Evolutionary conservation across 2,329 filamentous ascomycete species (phyloP).

Genomic region (Ramularia collo-cygni): DNA sequence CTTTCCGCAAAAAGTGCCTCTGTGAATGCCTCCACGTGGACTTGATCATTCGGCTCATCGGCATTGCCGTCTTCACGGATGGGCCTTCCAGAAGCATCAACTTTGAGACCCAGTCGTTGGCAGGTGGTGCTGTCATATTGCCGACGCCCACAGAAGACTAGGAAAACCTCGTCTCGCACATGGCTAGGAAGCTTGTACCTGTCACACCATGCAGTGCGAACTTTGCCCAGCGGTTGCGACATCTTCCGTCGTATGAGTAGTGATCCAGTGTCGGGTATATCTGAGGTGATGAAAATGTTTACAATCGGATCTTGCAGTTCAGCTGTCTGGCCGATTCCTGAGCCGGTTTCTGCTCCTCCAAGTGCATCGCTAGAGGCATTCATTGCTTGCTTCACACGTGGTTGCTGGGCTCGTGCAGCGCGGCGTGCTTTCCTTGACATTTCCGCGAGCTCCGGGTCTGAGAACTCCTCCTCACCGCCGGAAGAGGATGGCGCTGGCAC

Average conservation of each 20-base stretch:
- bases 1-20: slow-evolving; percentile 52
- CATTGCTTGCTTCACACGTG: slow-evolving; percentile 3
- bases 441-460: slow-evolving; percentile 36
- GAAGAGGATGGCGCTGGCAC: slow-evolving; percentile 2
- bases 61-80: slow-evolving; percentile 41
- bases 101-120: slow-evolving; percentile 56
- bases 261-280: slow-evolving; percentile 53
- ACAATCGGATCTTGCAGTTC: slow-evolving; percentile 45
- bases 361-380: too few species aligned
- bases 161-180: slow-evolving; percentile 53
- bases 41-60: slow-evolving; percentile 46
- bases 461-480: slow-evolving; percentile 32
- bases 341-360: too few species aligned
- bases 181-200: slow-evolving; percentile 50
- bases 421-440: slow-evolving; percentile 38
- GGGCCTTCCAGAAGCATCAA: slow-evolving; percentile 36
- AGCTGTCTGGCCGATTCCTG: slow-evolving; percentile 10
- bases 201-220: slow-evolving; percentile 63
- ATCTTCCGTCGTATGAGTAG: slow-evolving; percentile 61
- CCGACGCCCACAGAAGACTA: slow-evolving; percentile 70
- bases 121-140: slow-evolving; percentile 73
- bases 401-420: slow-evolving; percentile 7
- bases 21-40: slow-evolving; percentile 76
- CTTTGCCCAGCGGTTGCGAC: slow-evolving; percentile 59
- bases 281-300: slow-evolving; percentile 61